Evolutionary conservation across 441 rosid species (phyloP).

Genomic region (Omphalea diandra): DNA sequence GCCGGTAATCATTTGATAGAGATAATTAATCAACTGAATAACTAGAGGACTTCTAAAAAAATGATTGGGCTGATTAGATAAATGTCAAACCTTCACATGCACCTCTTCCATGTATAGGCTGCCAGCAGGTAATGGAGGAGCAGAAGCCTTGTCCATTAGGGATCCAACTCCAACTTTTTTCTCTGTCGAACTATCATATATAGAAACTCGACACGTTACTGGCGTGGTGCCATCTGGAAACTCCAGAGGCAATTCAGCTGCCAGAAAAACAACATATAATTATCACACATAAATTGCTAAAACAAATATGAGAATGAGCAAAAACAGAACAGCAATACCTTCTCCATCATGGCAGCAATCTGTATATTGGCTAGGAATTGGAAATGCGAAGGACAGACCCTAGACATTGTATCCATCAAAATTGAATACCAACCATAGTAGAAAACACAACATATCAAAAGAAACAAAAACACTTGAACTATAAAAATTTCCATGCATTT

Average conservation of each 20-base stretch:
- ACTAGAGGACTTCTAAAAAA: background rate
- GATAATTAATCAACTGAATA: background rate
- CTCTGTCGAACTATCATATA: conserved; percentile 77
- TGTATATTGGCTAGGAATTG: conserved; percentile 85
- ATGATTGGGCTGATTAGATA: background rate
- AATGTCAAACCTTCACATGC: conserved; percentile 70
- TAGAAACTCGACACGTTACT: conserved; percentile 90
- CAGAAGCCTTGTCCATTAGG: conserved; percentile 81
- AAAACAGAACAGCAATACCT: conserved; percentile 43
- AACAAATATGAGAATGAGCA: background rate
- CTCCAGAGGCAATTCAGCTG: conserved; percentile 91
- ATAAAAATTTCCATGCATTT: conserved; percentile 26
- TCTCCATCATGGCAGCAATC: conserved; percentile 82
- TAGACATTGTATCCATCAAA: conserved; percentile 28
- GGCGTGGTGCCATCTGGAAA: conserved; percentile 99
- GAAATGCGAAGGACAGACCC: conserved; percentile 95
- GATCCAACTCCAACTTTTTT: conserved; percentile 91
- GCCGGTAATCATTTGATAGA: background rate
- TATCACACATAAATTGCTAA: conserved; percentile 13
- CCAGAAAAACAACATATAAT: conserved; percentile 25
- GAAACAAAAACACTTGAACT: background rate
- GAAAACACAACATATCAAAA: background rate
- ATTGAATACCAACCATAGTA: background rate
- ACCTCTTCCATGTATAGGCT: conserved; percentile 98
- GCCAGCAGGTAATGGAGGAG: conserved; percentile 73